Conservation (phyloP, 306 rosid genomes). For the Trifolium fragiferum region DNA sequence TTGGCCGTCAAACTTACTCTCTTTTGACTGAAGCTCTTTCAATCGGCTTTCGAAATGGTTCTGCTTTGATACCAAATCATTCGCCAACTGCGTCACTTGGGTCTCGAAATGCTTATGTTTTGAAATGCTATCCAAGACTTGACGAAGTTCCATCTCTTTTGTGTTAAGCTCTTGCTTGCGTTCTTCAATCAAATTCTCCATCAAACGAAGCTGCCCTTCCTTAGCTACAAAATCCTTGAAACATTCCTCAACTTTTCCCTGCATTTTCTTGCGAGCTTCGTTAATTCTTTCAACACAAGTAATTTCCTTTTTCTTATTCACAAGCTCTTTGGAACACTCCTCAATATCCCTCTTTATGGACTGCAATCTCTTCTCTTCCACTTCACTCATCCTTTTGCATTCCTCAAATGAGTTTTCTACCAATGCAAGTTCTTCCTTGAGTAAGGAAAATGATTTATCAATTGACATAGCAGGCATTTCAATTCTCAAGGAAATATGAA, state of each 20-base stretch:
- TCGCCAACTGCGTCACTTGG: not conserved
- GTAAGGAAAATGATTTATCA: not conserved
- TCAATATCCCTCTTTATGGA: slow-evolving; percentile 37
- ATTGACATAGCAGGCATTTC: not conserved
- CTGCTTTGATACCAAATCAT: not conserved
- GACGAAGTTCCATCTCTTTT: not conserved
- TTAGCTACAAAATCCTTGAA: slow-evolving; percentile 14
- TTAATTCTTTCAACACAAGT: slow-evolving; percentile 4
- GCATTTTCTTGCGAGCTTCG: not conserved
- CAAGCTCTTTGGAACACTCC: slow-evolving; percentile 43
- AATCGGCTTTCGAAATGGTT: not conserved
- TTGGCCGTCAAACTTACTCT: not conserved
- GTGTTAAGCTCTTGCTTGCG: not conserved
- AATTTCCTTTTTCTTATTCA: slow-evolving; percentile 41
- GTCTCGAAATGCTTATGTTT: not conserved
- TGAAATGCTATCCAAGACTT: not conserved
- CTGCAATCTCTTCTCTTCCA: slow-evolving; percentile 38
- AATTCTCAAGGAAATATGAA: slow-evolving; percentile 7
- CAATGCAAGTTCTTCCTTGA: slow-evolving; percentile 31
- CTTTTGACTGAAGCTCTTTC: not conserved
- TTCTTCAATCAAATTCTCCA: slow-evolving; percentile 23
- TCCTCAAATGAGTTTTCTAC: slow-evolving; percentile 33
- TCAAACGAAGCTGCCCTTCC: slow-evolving; percentile 6
- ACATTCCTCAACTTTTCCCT: slow-evolving; percentile 25
- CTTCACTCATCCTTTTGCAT: not conserved